phyloP scores from a whole-genome alignment of 2,329 filamentous ascomycete species.

The Alternaria sp. region DNA sequence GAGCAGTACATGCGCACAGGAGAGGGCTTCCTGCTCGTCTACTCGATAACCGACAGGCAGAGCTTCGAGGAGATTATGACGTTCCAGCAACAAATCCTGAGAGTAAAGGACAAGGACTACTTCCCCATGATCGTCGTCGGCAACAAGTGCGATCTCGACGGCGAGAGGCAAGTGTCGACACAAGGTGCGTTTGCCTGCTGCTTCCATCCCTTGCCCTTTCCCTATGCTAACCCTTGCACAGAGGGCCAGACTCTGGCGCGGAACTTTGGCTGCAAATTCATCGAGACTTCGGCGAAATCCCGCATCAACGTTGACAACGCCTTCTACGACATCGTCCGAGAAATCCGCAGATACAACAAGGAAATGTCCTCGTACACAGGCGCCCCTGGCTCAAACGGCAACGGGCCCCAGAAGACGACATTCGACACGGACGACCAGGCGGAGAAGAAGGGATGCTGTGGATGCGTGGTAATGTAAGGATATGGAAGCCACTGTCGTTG shows the following conservation, averaged over 20 bases:
- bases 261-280: conserved; percentile 96
- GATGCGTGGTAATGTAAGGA: conserved; percentile 83
- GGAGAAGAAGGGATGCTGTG: conserved; percentile 78
- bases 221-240: conserved; percentile 53
- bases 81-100: conserved; percentile 97
- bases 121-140: conserved; percentile 99
- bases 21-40: conserved; percentile 96
- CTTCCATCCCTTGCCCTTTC: conserved; percentile 1
- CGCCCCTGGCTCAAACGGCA: conserved; percentile 65
- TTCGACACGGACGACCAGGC: conserved; percentile 80
- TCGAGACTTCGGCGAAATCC: conserved; percentile 98
- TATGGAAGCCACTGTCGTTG: conserved; percentile 14
- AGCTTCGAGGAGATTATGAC: conserved; percentile 99
- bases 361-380: conserved; percentile 92
- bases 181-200: conserved; percentile 72
- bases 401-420: conserved; percentile 62
- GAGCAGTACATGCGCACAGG: conserved; percentile 99
- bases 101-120: conserved; percentile 99
- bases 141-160: conserved; percentile 98
- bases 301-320: conserved; percentile 98
- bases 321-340: conserved; percentile 97
- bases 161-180: conserved; percentile 88
- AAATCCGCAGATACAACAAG: conserved; percentile 98
- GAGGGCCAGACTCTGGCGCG: conserved; percentile 89
- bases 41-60: conserved; percentile 97